Base-by-base conservation (phyloP, 208 protist genomes). In the Trichomonas gallinae region DNA sequence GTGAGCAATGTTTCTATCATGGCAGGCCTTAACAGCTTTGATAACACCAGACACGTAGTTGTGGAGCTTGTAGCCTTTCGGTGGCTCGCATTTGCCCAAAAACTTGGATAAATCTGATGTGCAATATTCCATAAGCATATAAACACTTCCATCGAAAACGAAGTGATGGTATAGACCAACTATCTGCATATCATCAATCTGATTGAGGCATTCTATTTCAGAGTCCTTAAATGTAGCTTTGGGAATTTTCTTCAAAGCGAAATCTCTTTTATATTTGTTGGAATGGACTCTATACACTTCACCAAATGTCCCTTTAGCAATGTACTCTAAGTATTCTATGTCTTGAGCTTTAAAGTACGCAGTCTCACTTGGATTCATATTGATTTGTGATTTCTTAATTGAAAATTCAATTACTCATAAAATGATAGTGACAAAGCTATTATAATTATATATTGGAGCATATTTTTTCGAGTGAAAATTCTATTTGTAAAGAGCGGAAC, bases 1-100 rank as follows among this genome's bases (percentile, higher is more conserved):
- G 89, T 98, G 98, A n/a, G 98, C 91, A 42, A 98, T 97, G 45
- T 97, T 97, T 9, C 96, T 88, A n/a, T 97, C 97, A 93, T 98
- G 97, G 58, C 58, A 72, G 2, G 21, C 58, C 21, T 72, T 72
- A 72, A 72, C 26, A 4, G 58, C 8, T 4, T 17, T 72, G 8
- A 72, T n/a, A 72, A 72, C 58, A n/a, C 58, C 46, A 3, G 46
- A 51, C 46, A 51, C 46, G 13, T 51, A 51, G 46, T 51, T 51
- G 46, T 51, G 13, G 46, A 51, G 3, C 46, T 51, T 51, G 46
- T 51, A 51, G 46, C 46, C 46, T 13, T 51, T 51, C 46, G 46
- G 46, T 13, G 46, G 46, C 46, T 51, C 9, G 9, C 46, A 51
- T 3, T 3, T 15, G 13, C 58, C 21, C 58, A 72, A 72, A 72